These are phyloP conservation scores for Withania somnifera DNA, from an alignment of 305 asterid genomes.

Conservation along the genomic window DNA sequence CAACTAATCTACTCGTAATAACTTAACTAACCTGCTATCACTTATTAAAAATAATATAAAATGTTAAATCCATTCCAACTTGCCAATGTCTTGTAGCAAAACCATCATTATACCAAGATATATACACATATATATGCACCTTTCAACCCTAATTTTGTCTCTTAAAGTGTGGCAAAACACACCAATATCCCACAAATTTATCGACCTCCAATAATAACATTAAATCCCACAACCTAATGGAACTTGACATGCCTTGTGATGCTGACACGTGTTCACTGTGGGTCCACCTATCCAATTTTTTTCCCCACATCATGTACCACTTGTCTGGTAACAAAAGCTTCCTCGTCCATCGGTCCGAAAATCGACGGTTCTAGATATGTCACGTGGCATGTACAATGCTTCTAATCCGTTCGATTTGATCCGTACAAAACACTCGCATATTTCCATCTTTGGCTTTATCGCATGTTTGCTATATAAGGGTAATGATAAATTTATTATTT, in stretches of 20 bases:
- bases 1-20: too few relatives aligned
- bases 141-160: neutral
- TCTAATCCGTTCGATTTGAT: slow-evolving; percentile 7
- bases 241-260: neutral
- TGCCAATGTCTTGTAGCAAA: neutral
- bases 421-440: slow-evolving; percentile 6
- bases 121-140: too few relatives aligned
- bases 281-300: neutral
- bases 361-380: neutral
- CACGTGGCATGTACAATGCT: neutral
- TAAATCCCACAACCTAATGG: slow-evolving; percentile 10
- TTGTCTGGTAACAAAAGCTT: slow-evolving; percentile 5
- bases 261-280: slow-evolving; percentile 9
- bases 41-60: too few relatives aligned
- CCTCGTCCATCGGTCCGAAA: neutral
- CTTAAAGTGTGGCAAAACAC: neutral
- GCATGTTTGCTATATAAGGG: slow-evolving; percentile 19
- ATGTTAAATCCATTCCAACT: neutral
- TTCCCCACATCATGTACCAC: slow-evolving; percentile 13
- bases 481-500: neutral
- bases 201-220: neutral
- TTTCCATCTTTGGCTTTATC: slow-evolving; percentile 24
- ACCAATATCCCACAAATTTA: neutral
- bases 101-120: neutral
- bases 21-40: too few relatives aligned